phyloP scores from a whole-genome alignment of 768 basidiomycete genomes.

The Leucosporidium scottii region DNA sequence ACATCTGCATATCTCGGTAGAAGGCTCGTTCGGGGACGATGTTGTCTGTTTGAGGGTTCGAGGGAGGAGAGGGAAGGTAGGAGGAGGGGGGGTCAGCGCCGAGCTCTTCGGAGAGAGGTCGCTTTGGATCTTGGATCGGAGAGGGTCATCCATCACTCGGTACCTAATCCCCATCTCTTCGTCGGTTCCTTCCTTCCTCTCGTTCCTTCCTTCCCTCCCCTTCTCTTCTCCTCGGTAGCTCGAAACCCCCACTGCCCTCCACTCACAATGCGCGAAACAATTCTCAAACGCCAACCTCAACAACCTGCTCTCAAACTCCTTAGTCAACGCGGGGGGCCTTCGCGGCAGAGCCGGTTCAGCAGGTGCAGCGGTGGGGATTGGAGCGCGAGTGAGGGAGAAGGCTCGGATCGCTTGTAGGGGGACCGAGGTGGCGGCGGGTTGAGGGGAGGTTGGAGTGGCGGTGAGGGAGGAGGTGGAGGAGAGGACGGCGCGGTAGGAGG shows the following conservation, averaged over 20 bases:
- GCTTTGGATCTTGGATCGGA: too few species aligned
- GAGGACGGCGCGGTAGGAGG: constrained; percentile 26
- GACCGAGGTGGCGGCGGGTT: neutral
- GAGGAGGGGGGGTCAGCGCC: too few species aligned
- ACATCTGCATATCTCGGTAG: neutral
- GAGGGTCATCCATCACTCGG: too few species aligned
- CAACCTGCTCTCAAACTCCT: constrained; percentile 19
- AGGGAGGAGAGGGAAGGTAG: too few species aligned
- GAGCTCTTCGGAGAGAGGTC: too few species aligned
- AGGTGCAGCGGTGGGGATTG: constrained; percentile 1
- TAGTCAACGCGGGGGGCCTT: constrained; percentile 13
- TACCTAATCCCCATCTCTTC: too few species aligned
- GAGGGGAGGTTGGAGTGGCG: constrained; percentile 9
- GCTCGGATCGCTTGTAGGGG: neutral
- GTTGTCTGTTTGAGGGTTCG: neutral
- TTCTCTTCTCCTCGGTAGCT: too few species aligned
- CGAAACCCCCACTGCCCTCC: too few species aligned
- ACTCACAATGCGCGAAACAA: constrained; percentile 21
- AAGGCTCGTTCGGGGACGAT: constrained; percentile 12
- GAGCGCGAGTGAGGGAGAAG: constrained; percentile 13
- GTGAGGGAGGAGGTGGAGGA: constrained; percentile 11
- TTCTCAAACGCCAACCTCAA: constrained; percentile 23
- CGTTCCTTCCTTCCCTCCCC: too few species aligned
- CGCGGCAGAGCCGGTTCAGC: constrained; percentile 9
- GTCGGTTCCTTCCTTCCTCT: too few species aligned